Conservation (phyloP, 1,284 basidiomycete genomes). For the Bondarzewia mesenterica region DNA sequence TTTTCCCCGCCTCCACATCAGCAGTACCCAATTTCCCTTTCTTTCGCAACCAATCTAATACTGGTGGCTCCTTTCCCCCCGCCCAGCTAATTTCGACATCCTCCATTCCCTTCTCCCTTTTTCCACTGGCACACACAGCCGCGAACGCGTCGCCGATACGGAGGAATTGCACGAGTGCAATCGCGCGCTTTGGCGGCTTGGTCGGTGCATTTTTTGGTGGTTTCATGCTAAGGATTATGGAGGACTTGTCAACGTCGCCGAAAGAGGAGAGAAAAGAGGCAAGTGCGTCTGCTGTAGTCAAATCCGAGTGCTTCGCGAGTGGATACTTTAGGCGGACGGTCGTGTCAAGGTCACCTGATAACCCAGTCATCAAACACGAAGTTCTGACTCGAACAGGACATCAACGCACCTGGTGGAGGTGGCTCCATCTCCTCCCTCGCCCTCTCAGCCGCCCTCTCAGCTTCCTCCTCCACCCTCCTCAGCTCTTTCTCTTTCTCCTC, state of each 20-base stretch:
- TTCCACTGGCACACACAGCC: constrained; percentile 54
- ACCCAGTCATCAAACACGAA: constrained; percentile 9
- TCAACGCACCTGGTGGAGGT: constrained; percentile 37
- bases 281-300: constrained; percentile 44
- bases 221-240: constrained; percentile 60
- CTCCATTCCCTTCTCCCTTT: constrained; percentile 30
- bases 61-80: constrained; percentile 60
- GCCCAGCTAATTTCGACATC: constrained; percentile 45
- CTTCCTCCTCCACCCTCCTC: constrained; percentile 33
- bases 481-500: constrained; percentile 59
- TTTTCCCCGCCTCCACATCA: background rate
- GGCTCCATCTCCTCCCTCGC: constrained; percentile 36
- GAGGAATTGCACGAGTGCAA: constrained; percentile 65
- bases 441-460: constrained; percentile 29
- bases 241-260: constrained; percentile 50
- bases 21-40: constrained; percentile 47
- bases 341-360: constrained; percentile 56
- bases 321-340: constrained; percentile 65
- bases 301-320: constrained; percentile 44
- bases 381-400: constrained; percentile 16
- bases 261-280: constrained; percentile 47
- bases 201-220: constrained; percentile 44
- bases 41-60: constrained; percentile 69
- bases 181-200: constrained; percentile 53
- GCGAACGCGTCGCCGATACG: constrained; percentile 68